Evolutionary conservation across 805 yeast genomes (phyloP).

Genomic region (Ogataea trehalophila): DNA sequence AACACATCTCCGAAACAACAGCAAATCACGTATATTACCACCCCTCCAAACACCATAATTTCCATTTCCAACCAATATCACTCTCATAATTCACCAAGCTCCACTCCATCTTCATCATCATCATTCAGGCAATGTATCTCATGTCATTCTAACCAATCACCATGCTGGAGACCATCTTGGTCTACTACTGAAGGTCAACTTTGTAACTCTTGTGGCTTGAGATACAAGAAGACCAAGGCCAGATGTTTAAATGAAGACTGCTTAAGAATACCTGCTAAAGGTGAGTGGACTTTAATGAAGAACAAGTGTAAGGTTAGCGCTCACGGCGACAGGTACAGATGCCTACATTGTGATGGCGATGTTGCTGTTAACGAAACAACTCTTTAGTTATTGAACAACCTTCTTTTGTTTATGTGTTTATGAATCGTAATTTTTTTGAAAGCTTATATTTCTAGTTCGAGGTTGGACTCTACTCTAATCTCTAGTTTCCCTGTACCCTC

Average conservation of each 20-base stretch:
- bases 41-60: not conserved
- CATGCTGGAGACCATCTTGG: slow-evolving; percentile 99
- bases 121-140: slow-evolving; percentile 69
- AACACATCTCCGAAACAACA: slow-evolving; percentile 16
- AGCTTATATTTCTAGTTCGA: no score
- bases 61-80: not conserved
- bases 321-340: slow-evolving; percentile 35
- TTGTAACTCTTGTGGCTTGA: slow-evolving; percentile 92
- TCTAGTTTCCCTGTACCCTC: no score
- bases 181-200: slow-evolving; percentile 85
- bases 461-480: no score
- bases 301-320: slow-evolving; percentile 48
- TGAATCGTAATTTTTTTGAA: no score
- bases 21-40: not conserved
- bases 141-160: slow-evolving; percentile 86
- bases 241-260: slow-evolving; percentile 75
- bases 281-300: slow-evolving; percentile 89
- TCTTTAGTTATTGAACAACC: no score
- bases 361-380: slow-evolving; percentile 38
- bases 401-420: no score
- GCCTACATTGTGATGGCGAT: slow-evolving; percentile 56
- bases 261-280: slow-evolving; percentile 90
- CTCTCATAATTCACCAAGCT: slow-evolving; percentile 1
- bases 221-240: slow-evolving; percentile 92
- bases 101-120: slow-evolving; percentile 8